Conservation (phyloP, 371 early-diverging fungal species). For the Syncephalastrum contaminatum region DNA sequence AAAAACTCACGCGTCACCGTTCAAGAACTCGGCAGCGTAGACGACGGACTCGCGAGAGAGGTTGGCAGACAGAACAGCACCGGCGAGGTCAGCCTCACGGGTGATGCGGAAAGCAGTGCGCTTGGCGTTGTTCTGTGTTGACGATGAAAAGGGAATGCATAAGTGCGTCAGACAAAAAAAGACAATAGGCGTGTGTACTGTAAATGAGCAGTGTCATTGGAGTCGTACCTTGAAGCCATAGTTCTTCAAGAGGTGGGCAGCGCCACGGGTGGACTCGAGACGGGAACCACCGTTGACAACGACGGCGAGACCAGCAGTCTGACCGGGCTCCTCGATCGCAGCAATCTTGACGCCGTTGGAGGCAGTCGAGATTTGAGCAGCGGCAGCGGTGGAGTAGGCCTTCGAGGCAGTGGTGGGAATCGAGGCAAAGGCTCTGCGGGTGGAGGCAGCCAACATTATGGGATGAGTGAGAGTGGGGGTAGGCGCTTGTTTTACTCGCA, state of each 20-base stretch:
- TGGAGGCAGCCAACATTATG: constrained; percentile 57
- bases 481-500: constrained; percentile 6
- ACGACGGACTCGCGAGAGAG: constrained; percentile 83
- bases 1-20: constrained; percentile 82
- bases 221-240: constrained; percentile 84
- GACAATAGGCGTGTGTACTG: too few species aligned
- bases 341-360: constrained; percentile 64
- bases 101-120: constrained; percentile 87
- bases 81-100: constrained; percentile 93
- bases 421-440: constrained; percentile 62
- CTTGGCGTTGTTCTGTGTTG: constrained; percentile 66
- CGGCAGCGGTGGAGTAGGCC: constrained; percentile 57
- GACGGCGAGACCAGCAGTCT: constrained; percentile 80
- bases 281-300: constrained; percentile 91
- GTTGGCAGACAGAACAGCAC: constrained; percentile 80
- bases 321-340: constrained; percentile 61
- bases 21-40: constrained; percentile 87
- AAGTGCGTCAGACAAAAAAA: not conserved
- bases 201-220: too few species aligned
- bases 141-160: not conserved
- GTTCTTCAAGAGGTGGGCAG: constrained; percentile 89
- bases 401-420: constrained; percentile 51
- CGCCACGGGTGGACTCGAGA: constrained; percentile 80
- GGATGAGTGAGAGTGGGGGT: constrained; percentile 11
- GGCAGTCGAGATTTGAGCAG: constrained; percentile 39